Base-by-base conservation (phyloP, 495 filamentous ascomycete species). In the Xylona heveae region DNA sequence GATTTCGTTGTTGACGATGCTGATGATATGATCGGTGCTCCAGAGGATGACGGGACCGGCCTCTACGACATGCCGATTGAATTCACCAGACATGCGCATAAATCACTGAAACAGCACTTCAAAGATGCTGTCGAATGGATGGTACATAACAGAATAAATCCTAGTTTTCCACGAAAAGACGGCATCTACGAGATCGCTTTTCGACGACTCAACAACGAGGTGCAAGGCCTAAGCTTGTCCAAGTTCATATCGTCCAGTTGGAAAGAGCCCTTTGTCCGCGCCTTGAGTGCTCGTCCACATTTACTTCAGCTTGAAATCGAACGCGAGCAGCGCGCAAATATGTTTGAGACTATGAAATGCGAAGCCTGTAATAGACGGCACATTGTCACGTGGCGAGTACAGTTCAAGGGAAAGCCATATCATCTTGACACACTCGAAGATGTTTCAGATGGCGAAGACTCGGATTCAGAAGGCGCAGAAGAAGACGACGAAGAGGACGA, bases 291-390 rank as follows among this genome's bases (percentile, higher is more conserved):
- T 4, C 55, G 79, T 10, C 82, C 83, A 0, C 54, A 49, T 1
- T 43, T 64, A 15, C 38, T 49, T 3, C 43, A 38, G 2, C 45
- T 50, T 13, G 45, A 55, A 21, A 29, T 57, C 3, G 17, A 25
- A 6, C 16, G 22, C 10, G 49, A 44, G n/a, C 28, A 38, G 6
- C 41, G 44, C 13, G 39, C 49, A 15, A 4, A 56, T 3, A 40
- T 58, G 41, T 43, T 2, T 38, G 51, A 2, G 35, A 54, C 10
- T 53, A 66, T 14, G 50, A 52, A 1, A n/a, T 93, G 82, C 40
- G 74, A 76, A 39, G 82, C 80, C 0, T 93, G 82, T 42, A 76
- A 78, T 29, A 63, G 79, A 24, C 61, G 59, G 6, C 80, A 91
- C 42, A 64, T 70, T 0, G 73, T 78, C 0, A 77, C 61, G 17